Percentiles rank a stretch among this genome's conserved stretches.
phyloP scores from a whole-genome alignment of 176 grass and related monocot genomes.

The Thalia dealbata region DNA sequence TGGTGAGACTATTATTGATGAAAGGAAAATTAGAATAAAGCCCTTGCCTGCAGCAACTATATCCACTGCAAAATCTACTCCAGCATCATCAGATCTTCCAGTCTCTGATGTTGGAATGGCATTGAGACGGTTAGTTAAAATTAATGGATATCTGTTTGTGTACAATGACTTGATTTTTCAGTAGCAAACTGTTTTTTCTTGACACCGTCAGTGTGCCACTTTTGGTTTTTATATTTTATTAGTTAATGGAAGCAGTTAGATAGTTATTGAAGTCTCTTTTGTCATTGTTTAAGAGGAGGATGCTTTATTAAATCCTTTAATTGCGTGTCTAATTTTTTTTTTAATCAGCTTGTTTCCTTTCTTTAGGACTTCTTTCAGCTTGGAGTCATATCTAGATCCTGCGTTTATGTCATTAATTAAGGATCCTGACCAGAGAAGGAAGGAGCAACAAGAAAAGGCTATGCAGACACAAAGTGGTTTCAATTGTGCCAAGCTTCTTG shows the following conservation, averaged over 20 bases:
- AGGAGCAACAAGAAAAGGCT: slow-evolving; percentile 73
- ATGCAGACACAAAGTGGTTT: slow-evolving; percentile 76
- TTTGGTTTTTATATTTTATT: neutral
- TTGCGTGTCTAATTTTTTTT: neutral
- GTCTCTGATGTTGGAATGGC: slow-evolving; percentile 61
- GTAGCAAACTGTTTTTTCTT: neutral
- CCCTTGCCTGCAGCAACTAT: slow-evolving; percentile 50
- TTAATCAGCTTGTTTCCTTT: slow-evolving; percentile 9
- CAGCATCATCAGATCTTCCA: slow-evolving; percentile 36
- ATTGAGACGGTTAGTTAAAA: slow-evolving; percentile 40
- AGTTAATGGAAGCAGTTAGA: neutral
- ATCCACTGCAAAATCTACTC: slow-evolving; percentile 22
- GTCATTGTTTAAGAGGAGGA: neutral
- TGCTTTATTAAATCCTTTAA: neutral
- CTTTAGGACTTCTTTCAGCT: slow-evolving; percentile 55
- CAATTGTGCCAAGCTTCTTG: slow-evolving; percentile 80
- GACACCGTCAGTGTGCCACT: neutral
- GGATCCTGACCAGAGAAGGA: slow-evolving; percentile 66
- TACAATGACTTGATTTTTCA: neutral
- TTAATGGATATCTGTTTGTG: neutral
- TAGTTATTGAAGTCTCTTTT: neutral
- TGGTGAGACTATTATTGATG: slow-evolving; percentile 92
- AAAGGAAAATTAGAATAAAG: slow-evolving; percentile 98
- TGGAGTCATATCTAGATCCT: slow-evolving; percentile 88
- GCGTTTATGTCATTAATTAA: slow-evolving; percentile 97